Conservation (phyloP, 2,329 filamentous ascomycete genomes). For the Colletotrichum endophyticum region DNA sequence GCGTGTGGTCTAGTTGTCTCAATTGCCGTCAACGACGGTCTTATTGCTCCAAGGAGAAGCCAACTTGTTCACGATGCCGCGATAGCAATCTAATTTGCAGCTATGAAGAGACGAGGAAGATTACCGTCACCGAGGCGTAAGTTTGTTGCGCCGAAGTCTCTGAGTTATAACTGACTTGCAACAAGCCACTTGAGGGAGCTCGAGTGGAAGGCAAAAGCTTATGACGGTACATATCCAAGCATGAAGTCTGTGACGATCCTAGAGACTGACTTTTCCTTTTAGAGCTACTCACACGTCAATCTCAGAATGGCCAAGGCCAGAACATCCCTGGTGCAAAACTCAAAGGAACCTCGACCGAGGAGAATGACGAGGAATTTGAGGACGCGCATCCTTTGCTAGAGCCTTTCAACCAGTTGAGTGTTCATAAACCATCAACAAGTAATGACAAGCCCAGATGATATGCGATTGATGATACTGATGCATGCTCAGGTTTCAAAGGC, state of each 20-base stretch:
- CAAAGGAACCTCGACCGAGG: slow-evolving; percentile 15
- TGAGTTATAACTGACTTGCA: background rate
- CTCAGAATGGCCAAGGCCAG: background rate
- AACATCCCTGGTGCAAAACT: background rate
- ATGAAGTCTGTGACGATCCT: rapidly evolving
- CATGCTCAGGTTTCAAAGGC: slow-evolving; percentile 34
- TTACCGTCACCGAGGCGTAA: slow-evolving; percentile 38
- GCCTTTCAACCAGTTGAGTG: slow-evolving; percentile 37
- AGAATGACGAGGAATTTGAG: slow-evolving; percentile 33
- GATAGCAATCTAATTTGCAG: slow-evolving; percentile 32
- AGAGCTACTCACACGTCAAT: background rate
- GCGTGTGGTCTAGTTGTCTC: slow-evolving; percentile 30
- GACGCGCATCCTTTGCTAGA: slow-evolving; percentile 36
- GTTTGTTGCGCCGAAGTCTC: background rate
- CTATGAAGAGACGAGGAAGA: slow-evolving; percentile 39
- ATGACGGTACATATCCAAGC: background rate
- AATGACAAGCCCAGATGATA: background rate
- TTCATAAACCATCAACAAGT: slow-evolving; percentile 36
- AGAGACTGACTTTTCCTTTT: background rate
- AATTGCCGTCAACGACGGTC: slow-evolving; percentile 38
- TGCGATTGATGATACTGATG: background rate
- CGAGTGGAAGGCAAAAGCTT: slow-evolving; percentile 13
- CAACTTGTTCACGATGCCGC: slow-evolving; percentile 36
- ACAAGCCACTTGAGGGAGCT: background rate
- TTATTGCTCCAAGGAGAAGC: slow-evolving; percentile 41